Evolutionary conservation across 768 basidiomycete genomes (phyloP), one percentile per base, ranked within the genome.

Genomic region (Neoboletus magnificus): DNA sequence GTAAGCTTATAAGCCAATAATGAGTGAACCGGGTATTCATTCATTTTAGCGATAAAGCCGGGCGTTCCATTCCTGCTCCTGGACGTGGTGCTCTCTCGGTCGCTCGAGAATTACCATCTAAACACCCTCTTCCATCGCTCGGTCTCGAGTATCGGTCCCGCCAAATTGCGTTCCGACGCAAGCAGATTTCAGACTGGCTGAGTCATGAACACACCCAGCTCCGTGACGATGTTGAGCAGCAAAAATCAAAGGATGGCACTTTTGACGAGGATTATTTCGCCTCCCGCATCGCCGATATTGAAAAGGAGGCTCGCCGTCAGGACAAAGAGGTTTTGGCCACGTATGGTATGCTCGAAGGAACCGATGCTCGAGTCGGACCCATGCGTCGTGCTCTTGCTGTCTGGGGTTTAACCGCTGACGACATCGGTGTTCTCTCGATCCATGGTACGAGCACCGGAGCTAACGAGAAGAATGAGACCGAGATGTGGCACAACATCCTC

Each of bases 391-490:
- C 96, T 3, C 80, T 99, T 50, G 97, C 97, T 46, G 89, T 98
- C 36, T 99, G 94, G 94, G 95, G 94, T 58, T 78, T 99, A 61
- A 91, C 82, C 12, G 89, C 91, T 13, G 95, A 98, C 68, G 93
- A 97, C 59, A 83, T 98, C 59, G 95, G 89, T 57, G 88, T 93
- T 30, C 77, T 93, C 53, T 93, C 91, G 13, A 92, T 93, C 54
- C 91, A 93, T 58, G 91, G 91, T 25, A 93, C 91, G 11, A 92
- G 91, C 67, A 93, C 91, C 1, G 82, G 79, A 57, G 91, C 91
- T 15, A 93, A 93, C 63, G 97, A 99, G 79, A 90, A 93, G 77
- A 99, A 99, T 70, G 97, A 99, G 79, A 93, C 93, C 2, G 85
- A 85, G 61, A 94, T 98, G 53, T 98, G 96, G 91, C 94, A 98